Evolutionary conservation across 73 alveolate species (phyloP).

Genomic region (Paramecium primaurelia): DNA sequence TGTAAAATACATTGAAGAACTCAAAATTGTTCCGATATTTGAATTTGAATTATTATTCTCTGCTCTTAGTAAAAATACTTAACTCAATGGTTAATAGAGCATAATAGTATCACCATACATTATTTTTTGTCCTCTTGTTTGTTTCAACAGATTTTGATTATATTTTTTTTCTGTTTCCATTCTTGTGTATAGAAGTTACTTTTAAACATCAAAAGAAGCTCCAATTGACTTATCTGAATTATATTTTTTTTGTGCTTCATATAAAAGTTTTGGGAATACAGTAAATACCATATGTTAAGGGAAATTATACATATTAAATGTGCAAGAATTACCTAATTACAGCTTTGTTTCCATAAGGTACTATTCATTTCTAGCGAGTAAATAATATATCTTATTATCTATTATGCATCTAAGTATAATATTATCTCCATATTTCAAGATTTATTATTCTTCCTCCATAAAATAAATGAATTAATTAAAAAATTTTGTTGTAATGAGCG

Average conservation of each 20-base stretch:
- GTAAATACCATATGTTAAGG: slow-evolving; percentile 19
- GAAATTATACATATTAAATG: slow-evolving; percentile 32
- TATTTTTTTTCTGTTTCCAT: slow-evolving; percentile 41
- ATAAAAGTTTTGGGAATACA: slow-evolving; percentile 8
- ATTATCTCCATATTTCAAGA: slow-evolving; percentile 24
- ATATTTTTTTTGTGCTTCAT: slow-evolving; percentile 32
- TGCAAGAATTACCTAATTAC: neutral
- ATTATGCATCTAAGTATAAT: neutral
- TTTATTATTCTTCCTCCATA: slow-evolving; percentile 16
- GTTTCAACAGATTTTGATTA: neutral
- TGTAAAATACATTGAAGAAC: slow-evolving; percentile 23
- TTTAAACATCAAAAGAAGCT: neutral
- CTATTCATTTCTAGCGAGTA: neutral
- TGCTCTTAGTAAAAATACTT: neutral
- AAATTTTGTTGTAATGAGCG: neutral
- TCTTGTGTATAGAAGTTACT: neutral
- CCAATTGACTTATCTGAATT: neutral
- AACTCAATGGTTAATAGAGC: neutral
- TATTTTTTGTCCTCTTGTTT: neutral
- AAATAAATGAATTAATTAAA: neutral
- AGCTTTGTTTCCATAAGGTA: neutral
- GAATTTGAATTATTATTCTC: slow-evolving; percentile 4
- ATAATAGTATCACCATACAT: slow-evolving; percentile 25
- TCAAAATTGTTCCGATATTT: neutral
- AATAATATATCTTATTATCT: neutral